Base-by-base conservation (phyloP, 2,329 filamentous ascomycete species). In the Aureobasidium pullulans region DNA sequence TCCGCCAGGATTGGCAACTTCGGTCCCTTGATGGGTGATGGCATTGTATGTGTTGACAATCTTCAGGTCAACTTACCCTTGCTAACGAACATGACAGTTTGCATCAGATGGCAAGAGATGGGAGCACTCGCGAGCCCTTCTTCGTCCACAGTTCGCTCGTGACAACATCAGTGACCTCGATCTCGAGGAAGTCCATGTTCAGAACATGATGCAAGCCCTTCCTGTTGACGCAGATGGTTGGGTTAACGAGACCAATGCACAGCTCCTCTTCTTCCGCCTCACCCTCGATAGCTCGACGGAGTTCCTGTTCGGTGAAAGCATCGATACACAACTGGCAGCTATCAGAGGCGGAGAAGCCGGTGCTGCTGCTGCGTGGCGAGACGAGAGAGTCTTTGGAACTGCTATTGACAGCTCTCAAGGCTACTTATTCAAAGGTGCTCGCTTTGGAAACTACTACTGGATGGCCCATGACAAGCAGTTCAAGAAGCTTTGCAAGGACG, bases 261-360 rank as follows among this genome's bases (percentile, higher is more conserved):
- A 71, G 39, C 63, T 64, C 11, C 70, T 79, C 13, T 79, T 80
- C 69, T 79, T 79, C 70, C 68, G 72, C n/a, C 62, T 79, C 10
- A 79, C 77, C 1, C 74, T 80, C 59, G 77, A 80, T 62, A 72
- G 75, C n/a, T 76, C 77, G 0, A 78, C 76, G 2, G 77, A 79
- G 44, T 79, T 80, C 61, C 69, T 79, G 6, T 78, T 79, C 65
- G 76, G 77, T 62, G 72, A 77, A 60, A 75, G 66, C 8, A 68
- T 73, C 4, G 65, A 70, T 68, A 62, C 72, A 66, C 64, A 72
- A 68, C 64, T 74, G 60, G 42, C 69, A 67, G 63, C 71, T 65
- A 34, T 58, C 1, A 34, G 44, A 23, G 54, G 54, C 4, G 44
- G 54, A 48, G 54, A 58, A 19, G 43, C 54, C 15, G 43, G 43